Percentiles rank a stretch among this genome's conserved stretches.
Evolutionary conservation across 495 filamentous ascomycete species (phyloP).

Genomic region (Penicillium simplicissimum): DNA sequence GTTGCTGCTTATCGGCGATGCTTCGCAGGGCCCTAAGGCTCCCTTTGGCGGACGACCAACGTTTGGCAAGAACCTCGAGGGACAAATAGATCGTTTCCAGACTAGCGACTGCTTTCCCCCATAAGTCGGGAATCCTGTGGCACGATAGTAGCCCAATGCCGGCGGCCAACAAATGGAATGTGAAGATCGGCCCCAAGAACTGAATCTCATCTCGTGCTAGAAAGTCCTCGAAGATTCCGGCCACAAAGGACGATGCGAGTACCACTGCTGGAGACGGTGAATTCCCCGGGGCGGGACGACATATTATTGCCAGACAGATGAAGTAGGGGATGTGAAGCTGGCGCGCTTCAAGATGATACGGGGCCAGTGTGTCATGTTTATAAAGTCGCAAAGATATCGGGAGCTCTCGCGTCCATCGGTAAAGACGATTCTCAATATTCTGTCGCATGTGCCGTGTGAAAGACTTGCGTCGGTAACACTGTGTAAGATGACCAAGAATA

Average conservation of each 20-base stretch:
- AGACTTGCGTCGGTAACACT: slow-evolving; percentile 22
- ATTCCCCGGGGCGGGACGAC: slow-evolving; percentile 20
- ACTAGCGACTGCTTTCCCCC: slow-evolving; percentile 13
- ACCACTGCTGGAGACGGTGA: slow-evolving; percentile 21
- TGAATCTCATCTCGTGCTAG: slow-evolving; percentile 30
- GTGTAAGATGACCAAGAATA: slow-evolving; percentile 27
- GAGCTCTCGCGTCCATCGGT: slow-evolving; percentile 25
- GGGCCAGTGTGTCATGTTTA: not conserved
- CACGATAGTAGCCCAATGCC: slow-evolving; percentile 29
- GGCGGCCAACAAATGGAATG: slow-evolving; percentile 27
- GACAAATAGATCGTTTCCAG: slow-evolving; percentile 25
- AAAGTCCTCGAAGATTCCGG: slow-evolving; percentile 30
- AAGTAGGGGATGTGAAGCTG: slow-evolving; percentile 31
- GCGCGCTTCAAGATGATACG: slow-evolving; percentile 27
- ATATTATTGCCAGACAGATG: slow-evolving; percentile 27
- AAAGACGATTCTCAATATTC: slow-evolving; percentile 22
- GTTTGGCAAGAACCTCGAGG: slow-evolving; percentile 25
- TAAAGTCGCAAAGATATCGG: slow-evolving; percentile 22
- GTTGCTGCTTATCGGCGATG: slow-evolving; percentile 20
- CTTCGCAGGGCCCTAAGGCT: slow-evolving; percentile 25
- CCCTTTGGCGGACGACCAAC: slow-evolving; percentile 29
- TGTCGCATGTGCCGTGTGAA: slow-evolving; percentile 23
- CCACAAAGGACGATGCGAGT: slow-evolving; percentile 26
- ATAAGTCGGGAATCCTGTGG: slow-evolving; percentile 13
- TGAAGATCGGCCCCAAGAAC: slow-evolving; percentile 28